Percentiles rank a stretch among this genome's conserved stretches.
These are phyloP conservation scores for Pleurotus cornucopiae DNA, from an alignment of 768 basidiomycete species.

Conservation along the genomic window DNA sequence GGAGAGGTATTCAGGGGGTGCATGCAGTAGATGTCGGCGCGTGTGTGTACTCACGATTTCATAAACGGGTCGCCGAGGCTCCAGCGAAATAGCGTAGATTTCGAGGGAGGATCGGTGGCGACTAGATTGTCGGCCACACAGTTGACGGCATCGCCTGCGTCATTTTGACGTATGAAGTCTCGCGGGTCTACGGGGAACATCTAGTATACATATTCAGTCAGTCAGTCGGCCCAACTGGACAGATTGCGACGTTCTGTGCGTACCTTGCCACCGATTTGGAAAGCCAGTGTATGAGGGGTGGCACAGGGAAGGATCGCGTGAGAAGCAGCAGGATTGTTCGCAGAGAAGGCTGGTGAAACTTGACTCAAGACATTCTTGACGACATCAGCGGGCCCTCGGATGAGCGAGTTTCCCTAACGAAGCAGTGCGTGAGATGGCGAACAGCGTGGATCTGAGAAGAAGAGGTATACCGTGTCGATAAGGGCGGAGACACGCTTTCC, in stretches of 20 bases:
- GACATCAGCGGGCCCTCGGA: conserved; percentile 69
- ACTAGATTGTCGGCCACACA: conserved; percentile 56
- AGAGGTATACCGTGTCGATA: conserved; percentile 53
- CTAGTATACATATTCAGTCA: conserved; percentile 13
- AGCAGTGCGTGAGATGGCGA: too few species aligned
- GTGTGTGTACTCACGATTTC: conserved; percentile 49
- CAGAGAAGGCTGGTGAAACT: conserved; percentile 29
- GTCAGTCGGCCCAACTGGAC: too few species aligned
- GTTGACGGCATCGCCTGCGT: conserved; percentile 27
- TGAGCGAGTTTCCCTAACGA: conserved; percentile 62
- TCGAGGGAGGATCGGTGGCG: conserved; percentile 53
- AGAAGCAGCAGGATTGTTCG: conserved; percentile 18
- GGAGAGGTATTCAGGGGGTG: neutral
- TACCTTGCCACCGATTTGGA: conserved; percentile 59
- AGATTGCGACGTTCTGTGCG: neutral
- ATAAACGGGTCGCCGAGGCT: conserved; percentile 71
- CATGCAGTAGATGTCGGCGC: neutral
- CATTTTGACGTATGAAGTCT: conserved; percentile 50
- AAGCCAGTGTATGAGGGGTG: conserved; percentile 50
- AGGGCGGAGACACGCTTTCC: conserved; percentile 46
- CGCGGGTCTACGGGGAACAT: conserved; percentile 69
- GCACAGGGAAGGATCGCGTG: conserved; percentile 42
- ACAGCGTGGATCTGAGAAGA: neutral
- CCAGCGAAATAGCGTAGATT: conserved; percentile 59
- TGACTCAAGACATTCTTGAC: conserved; percentile 40